A percentile compares a stretch with the other conserved stretches of the same genome.
Conservation (phyloP, 1,139 yeast species). For the Groenewaldozyma auringiensis region DNA sequence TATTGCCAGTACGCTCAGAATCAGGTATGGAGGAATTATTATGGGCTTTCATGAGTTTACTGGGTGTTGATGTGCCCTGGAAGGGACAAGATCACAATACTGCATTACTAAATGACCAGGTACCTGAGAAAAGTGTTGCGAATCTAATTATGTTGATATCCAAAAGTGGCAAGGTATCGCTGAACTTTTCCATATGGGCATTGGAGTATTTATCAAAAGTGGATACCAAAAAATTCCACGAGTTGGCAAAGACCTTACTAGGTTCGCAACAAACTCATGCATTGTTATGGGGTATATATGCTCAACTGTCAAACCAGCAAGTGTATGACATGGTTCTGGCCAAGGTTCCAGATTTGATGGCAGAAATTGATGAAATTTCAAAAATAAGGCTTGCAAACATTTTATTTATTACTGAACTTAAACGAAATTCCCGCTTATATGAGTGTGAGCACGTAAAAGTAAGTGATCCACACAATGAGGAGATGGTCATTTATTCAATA, state of each 20-base stretch:
- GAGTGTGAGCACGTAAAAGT: neutral
- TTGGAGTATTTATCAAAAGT: constrained; percentile 5
- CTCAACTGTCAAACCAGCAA: neutral
- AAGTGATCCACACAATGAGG: neutral
- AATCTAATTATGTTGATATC: neutral
- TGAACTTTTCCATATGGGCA: constrained; percentile 11
- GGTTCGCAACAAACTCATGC: too few relatives aligned
- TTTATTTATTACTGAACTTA: neutral
- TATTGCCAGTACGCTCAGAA: neutral
- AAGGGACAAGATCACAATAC: neutral
- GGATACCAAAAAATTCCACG: neutral
- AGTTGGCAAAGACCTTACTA: neutral
- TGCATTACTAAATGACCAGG: constrained; percentile 4
- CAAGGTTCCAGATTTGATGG: neutral
- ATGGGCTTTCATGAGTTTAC: constrained; percentile 9
- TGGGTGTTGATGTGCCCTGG: constrained; percentile 7
- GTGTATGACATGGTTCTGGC: neutral
- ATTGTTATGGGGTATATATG: neutral
- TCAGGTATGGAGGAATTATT: constrained; percentile 6
- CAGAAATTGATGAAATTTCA: neutral
- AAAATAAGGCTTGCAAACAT: neutral
- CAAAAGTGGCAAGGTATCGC: neutral
- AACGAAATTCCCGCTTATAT: neutral
- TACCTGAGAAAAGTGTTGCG: constrained; percentile 1
- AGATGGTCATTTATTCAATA: neutral